A percentile compares a stretch with the other conserved stretches of the same genome.
Conservation (phyloP, 1,284 basidiomycete species). For the Rhodotorula sp. region DNA sequence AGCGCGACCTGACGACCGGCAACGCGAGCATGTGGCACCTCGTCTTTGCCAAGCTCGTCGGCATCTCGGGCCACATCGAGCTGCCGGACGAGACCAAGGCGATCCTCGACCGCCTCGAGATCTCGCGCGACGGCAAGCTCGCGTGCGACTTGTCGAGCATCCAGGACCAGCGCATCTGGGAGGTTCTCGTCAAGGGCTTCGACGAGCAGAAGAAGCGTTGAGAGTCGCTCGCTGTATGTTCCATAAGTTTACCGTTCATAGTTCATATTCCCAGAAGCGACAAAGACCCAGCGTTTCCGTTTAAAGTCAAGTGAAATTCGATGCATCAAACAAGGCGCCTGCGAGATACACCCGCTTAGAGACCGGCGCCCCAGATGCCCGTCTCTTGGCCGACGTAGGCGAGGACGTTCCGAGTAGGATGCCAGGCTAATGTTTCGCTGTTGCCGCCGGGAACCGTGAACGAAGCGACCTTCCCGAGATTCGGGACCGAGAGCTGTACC, state of each 20-base stretch:
- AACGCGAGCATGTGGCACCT: constrained; percentile 27
- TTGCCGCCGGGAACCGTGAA: background rate
- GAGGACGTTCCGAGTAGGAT: constrained; percentile 30
- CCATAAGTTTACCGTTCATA: no score
- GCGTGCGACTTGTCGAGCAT: constrained; percentile 1
- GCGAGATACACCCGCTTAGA: background rate
- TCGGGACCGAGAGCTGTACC: background rate
- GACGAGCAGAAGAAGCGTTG: background rate
- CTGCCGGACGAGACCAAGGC: background rate
- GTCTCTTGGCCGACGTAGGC: constrained; percentile 36
- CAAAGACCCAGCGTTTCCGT: no score
- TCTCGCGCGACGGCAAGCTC: background rate
- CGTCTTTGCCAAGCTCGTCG: constrained; percentile 11
- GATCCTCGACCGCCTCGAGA: background rate
- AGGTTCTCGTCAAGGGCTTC: constrained; percentile 6
- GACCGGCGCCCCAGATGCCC: constrained; percentile 14
- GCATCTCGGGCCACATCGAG: constrained; percentile 6
- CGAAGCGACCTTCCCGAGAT: background rate
- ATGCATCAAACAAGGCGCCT: no score
- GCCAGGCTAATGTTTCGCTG: constrained; percentile 37
- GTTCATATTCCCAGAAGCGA: no score
- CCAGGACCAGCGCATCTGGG: constrained; percentile 14
- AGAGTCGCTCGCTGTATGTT: no score
- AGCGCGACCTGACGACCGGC: constrained; percentile 20
- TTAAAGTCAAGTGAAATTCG: no score